phyloP scores from a whole-genome alignment of 768 basidiomycete species.

The Termitomyces heimii region DNA sequence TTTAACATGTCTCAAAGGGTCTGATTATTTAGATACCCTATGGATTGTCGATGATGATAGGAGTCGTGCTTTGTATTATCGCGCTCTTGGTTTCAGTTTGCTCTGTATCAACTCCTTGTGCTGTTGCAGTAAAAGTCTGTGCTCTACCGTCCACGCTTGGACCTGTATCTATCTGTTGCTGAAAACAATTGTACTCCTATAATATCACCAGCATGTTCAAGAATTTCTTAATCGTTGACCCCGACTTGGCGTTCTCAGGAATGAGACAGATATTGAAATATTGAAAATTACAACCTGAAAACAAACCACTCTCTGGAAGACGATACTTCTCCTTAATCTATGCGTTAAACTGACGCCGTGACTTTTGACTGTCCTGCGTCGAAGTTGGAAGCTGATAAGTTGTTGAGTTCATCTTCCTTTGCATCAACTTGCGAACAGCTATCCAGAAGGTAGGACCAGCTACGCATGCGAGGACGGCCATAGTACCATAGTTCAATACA shows the following conservation, averaged over 20 bases:
- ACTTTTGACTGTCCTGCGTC: background rate
- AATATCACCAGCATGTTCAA: background rate
- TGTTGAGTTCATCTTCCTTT: constrained; percentile 60
- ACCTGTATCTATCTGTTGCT: background rate
- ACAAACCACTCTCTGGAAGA: background rate
- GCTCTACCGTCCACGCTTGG: too few species aligned
- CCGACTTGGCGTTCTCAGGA: background rate
- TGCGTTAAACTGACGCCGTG: background rate
- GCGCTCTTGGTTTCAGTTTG: background rate
- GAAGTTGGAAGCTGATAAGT: constrained; percentile 21
- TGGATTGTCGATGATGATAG: background rate
- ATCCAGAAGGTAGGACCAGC: constrained; percentile 54
- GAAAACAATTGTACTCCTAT: background rate
- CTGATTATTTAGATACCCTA: background rate
- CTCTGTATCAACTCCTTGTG: background rate
- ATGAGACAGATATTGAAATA: background rate
- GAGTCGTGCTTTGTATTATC: background rate
- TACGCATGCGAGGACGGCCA: constrained; percentile 48
- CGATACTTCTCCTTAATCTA: background rate
- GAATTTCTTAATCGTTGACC: background rate
- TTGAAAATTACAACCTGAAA: background rate
- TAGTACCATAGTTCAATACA: constrained; percentile 66
- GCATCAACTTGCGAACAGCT: constrained; percentile 46
- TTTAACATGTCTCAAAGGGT: background rate
- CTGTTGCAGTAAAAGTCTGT: background rate